Base-by-base conservation (phyloP, 495 filamentous ascomycete species). In the Lentithecium fluviatile region DNA sequence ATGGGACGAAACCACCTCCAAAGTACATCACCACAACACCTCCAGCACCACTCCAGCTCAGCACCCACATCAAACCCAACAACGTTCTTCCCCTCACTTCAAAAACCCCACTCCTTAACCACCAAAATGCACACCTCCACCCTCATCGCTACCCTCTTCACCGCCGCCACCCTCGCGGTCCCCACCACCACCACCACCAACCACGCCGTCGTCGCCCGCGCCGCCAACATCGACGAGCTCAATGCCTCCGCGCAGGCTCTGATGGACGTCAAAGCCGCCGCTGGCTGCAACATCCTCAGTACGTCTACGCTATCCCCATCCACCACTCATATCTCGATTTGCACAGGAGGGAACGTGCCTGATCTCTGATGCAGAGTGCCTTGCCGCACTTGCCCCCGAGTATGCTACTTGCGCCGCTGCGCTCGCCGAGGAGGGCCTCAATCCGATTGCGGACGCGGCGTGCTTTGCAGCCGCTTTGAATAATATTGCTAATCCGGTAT, bases 391-490 rank as follows among this genome's bases (percentile, higher is more conserved):
- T 24, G 51, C 51, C 2, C 51, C 51, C 23, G 37, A 19, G 8
- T 54, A 32, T 20, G 51, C 26, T 15, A 54, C 51, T 24, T 54
- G 51, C 37, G 51, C 51, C 12, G 51, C 51, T 10, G 51, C 51
- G 12, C 20, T 43, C 12, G 51, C 20, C 12, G 51, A 54, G 32
- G 34, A 15, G 17, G 37, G 19, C 23, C 7, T 38, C 15, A 43
- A 54, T 19, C 51, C 51, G 3, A 54, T 54, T 24, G 51, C 51
- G 26, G 51, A 54, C 26, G 51, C 51, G 2, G 51, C 51, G 15
- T 54, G 51, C 51, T 42, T 54, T 24, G 51, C 51, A 17, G 43
- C n/a, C 34, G 37, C n/a, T 24, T 24, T 54, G 34, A 54, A 54
- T 36, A 40, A 17, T 26, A 17, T 19, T 17, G 17, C 25, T 15